Percentiles rank a stretch among this genome's conserved stretches.
phyloP scores from a whole-genome alignment of 2,329 filamentous ascomycete genomes.

The Pestalotiopsis sp. region DNA sequence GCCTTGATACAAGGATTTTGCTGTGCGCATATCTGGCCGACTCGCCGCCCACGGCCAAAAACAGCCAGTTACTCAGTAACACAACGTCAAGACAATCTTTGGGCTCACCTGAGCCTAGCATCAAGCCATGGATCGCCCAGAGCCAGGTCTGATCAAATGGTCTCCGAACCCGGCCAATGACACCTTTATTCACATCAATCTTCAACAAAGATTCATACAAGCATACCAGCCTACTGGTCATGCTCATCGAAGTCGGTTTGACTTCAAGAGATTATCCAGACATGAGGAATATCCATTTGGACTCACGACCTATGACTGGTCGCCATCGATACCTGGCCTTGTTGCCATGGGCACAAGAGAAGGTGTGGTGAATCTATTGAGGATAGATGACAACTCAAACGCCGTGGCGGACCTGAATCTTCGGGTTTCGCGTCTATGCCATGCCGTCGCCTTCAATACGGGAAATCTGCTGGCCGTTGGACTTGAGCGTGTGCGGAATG shows the following conservation, averaged over 20 bases:
- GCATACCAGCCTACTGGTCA: slow-evolving; percentile 64
- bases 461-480: slow-evolving; percentile 74
- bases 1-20: not conserved
- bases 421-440: slow-evolving; percentile 76
- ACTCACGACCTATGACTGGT: slow-evolving; percentile 69
- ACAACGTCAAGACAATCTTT: not conserved
- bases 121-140: slow-evolving; percentile 54
- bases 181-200: slow-evolving; percentile 66
- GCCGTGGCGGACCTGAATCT: slow-evolving; percentile 67
- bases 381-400: slow-evolving; percentile 71
- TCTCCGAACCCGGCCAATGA: slow-evolving; percentile 60
- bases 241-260: slow-evolving; percentile 57
- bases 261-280: slow-evolving; percentile 57
- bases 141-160: slow-evolving; percentile 68
- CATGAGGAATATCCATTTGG: slow-evolving; percentile 63
- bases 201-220: slow-evolving; percentile 64
- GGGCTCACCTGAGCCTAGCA: not conserved
- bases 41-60: not conserved
- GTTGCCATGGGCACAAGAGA: slow-evolving; percentile 75
- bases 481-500: slow-evolving; percentile 78
- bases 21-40: not conserved
- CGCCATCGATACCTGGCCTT: slow-evolving; percentile 61
- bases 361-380: slow-evolving; percentile 74
- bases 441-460: slow-evolving; percentile 79
- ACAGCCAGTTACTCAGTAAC: not conserved